phyloP scores from a whole-genome alignment of 768 basidiomycete genomes.

The Butyriboletus loyo region DNA sequence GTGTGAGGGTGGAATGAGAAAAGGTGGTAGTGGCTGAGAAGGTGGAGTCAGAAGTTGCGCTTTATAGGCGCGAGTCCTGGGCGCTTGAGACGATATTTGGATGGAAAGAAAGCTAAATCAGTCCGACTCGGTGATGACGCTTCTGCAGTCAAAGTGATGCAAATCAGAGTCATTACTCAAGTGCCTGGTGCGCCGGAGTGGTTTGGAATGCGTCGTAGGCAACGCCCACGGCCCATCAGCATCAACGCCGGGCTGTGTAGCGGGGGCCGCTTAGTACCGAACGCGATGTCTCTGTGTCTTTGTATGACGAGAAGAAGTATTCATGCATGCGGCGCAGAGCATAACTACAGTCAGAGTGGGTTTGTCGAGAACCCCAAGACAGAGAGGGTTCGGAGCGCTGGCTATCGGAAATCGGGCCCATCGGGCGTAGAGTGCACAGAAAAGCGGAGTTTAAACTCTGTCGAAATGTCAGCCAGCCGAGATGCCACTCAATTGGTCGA shows the following conservation, averaged over 20 bases:
- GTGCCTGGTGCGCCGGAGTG: no score
- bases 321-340: background rate
- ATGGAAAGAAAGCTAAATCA: slow-evolving; percentile 1
- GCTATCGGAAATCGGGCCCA: background rate
- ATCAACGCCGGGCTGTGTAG: background rate
- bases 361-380: no score
- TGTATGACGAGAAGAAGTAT: background rate
- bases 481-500: slow-evolving; percentile 3
- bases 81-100: slow-evolving; percentile 6
- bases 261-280: no score
- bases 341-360: background rate
- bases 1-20: slow-evolving; percentile 1
- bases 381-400: background rate
- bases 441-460: background rate
- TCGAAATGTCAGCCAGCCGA: background rate
- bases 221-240: background rate
- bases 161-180: background rate
- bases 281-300: no score
- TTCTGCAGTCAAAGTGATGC: slow-evolving; percentile 1
- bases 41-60: background rate
- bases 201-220: no score
- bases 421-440: background rate
- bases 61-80: slow-evolving; percentile 8
- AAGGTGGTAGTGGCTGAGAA: background rate
- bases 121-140: slow-evolving; percentile 4